Conservation (phyloP, 2,329 filamentous ascomycete species). For the Aspergillus sp. region DNA sequence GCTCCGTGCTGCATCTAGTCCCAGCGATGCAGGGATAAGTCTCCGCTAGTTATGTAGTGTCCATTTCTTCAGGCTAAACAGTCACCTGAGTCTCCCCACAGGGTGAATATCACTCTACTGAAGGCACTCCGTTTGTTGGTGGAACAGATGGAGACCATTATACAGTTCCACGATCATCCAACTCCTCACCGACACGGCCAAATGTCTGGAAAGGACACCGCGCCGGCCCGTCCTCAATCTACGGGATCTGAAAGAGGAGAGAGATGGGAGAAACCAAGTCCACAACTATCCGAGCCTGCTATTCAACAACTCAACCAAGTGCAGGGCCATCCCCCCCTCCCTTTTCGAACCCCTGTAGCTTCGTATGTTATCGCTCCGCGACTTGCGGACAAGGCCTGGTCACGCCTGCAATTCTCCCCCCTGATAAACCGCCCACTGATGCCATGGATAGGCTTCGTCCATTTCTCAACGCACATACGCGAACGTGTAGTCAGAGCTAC, state of each 20-base stretch:
- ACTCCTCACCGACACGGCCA: neutral
- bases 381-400: too few relatives aligned
- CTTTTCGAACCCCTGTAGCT: too few relatives aligned
- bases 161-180: neutral
- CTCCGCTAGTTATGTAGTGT: neutral
- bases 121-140: neutral
- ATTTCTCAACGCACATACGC: neutral
- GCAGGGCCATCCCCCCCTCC: neutral
- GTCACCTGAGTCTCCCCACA: neutral
- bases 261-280: too few relatives aligned
- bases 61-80: neutral
- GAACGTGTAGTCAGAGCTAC: too few relatives aligned
- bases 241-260: neutral
- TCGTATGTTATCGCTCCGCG: too few relatives aligned
- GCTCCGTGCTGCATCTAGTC: neutral
- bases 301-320: neutral
- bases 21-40: neutral
- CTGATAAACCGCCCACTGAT: too few relatives aligned
- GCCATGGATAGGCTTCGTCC: too few relatives aligned
- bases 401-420: too few relatives aligned
- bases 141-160: neutral
- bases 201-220: neutral
- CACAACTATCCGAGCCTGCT: neutral
- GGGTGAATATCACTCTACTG: too few relatives aligned
- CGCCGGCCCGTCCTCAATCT: neutral